phyloP scores from a whole-genome alignment of 2,329 filamentous ascomycete species.

The Zopfia rhizophila region DNA sequence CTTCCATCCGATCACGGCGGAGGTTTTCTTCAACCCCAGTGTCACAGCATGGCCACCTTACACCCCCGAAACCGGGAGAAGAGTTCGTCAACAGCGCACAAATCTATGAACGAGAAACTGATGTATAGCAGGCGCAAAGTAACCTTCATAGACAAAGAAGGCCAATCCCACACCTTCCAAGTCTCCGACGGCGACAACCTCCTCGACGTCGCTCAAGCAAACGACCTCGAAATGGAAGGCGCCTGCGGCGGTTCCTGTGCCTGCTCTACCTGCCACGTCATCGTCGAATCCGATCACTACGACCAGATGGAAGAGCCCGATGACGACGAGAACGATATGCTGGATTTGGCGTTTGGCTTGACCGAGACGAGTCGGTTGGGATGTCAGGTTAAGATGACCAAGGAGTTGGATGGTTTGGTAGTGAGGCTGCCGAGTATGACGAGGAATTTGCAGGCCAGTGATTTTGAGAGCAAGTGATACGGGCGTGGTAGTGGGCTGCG shows the following conservation, averaged over 20 bases:
- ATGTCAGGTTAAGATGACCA: slow-evolving; percentile 91
- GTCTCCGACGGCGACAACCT: slow-evolving; percentile 91
- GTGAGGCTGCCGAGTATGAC: slow-evolving; percentile 94
- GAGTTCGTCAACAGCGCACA: slow-evolving; percentile 70
- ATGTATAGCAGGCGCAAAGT: slow-evolving; percentile 74
- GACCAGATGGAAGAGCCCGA: slow-evolving; percentile 72
- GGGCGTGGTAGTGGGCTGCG: not conserved
- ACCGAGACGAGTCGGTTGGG: slow-evolving; percentile 87
- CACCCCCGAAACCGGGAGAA: slow-evolving; percentile 87
- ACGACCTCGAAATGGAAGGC: slow-evolving; percentile 98
- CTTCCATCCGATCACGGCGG: slow-evolving; percentile 43
- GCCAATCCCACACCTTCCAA: slow-evolving; percentile 76
- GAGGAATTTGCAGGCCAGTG: slow-evolving; percentile 92
- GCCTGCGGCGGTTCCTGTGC: slow-evolving; percentile 95
- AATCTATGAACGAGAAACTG: slow-evolving; percentile 6
- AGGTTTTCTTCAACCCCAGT: slow-evolving; percentile 73
- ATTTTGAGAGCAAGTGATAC: slow-evolving; percentile 69
- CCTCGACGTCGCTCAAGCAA: slow-evolving; percentile 91
- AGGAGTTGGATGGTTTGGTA: slow-evolving; percentile 85
- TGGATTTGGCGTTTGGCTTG: slow-evolving; percentile 88
- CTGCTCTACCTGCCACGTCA: slow-evolving; percentile 92
- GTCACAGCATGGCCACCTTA: slow-evolving; percentile 79
- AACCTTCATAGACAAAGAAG: slow-evolving; percentile 94
- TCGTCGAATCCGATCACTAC: slow-evolving; percentile 79
- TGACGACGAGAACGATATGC: slow-evolving; percentile 59